Percentiles rank a stretch among this genome's conserved stretches.
Evolutionary conservation across 1,284 basidiomycete genomes (phyloP).

Genomic region (Ganoderma sinense): DNA sequence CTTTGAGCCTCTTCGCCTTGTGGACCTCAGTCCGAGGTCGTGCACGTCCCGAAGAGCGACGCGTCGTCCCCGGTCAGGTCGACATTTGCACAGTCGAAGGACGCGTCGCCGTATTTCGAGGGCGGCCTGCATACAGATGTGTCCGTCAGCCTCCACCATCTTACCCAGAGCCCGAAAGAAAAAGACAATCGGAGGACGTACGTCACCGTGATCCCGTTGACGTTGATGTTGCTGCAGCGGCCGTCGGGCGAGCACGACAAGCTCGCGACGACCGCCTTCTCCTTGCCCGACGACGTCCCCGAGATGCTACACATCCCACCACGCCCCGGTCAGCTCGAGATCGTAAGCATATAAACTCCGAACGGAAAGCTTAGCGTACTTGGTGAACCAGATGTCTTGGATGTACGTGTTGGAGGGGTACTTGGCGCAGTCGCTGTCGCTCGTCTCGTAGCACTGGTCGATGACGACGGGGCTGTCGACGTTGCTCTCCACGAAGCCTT

Average conservation of each 20-base stretch:
- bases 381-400: conserved; percentile 57
- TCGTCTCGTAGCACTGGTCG: conserved; percentile 51
- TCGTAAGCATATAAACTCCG: neutral
- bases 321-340: neutral
- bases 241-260: conserved; percentile 62
- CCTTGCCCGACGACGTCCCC: conserved; percentile 59
- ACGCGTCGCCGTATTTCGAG: conserved; percentile 37
- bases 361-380: conserved; percentile 41
- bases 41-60: conserved; percentile 38
- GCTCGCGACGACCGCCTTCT: conserved; percentile 57
- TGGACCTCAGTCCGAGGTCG: conserved; percentile 29
- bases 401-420: conserved; percentile 50
- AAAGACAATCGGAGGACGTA: conserved; percentile 26
- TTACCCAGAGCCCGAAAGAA: neutral
- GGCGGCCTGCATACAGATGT: conserved; percentile 35
- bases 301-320: conserved; percentile 48
- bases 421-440: conserved; percentile 38
- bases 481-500: conserved; percentile 46
- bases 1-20: neutral
- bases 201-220: conserved; percentile 52
- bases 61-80: conserved; percentile 41
- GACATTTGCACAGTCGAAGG: conserved; percentile 44
- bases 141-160: neutral
- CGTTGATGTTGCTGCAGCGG: conserved; percentile 56
- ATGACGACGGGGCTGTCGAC: conserved; percentile 54